A percentile compares a stretch with the other conserved stretches of the same genome.
These are phyloP conservation scores for Periconia sp. DNA, from an alignment of 2,329 filamentous ascomycete species.

Conservation along the genomic window DNA sequence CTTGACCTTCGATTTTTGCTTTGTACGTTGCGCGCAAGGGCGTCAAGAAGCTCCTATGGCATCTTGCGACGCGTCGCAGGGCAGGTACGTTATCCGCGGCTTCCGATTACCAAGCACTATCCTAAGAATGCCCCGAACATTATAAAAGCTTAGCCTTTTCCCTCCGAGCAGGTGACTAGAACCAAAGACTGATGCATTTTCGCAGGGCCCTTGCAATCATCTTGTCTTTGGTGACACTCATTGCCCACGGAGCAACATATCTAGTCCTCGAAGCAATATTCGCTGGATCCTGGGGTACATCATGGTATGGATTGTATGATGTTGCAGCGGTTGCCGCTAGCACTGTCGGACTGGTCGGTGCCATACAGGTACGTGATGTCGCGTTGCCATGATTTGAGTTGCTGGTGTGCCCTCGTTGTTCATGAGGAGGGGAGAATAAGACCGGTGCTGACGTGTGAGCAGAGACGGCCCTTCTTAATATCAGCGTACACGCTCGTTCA, in stretches of 20 bases:
- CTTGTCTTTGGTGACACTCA: conserved; percentile 34
- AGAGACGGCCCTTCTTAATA: conserved; percentile 31
- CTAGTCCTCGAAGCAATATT: conserved; percentile 34
- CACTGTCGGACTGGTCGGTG: conserved; percentile 51
- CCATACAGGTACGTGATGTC: conserved; percentile 46
- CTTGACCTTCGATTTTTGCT: background rate
- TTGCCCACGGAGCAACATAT: conserved; percentile 29
- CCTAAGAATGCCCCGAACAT: no score
- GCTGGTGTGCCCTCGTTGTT: no score
- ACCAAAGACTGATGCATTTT: background rate
- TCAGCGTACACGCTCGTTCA: conserved; percentile 35
- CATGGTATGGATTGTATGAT: conserved; percentile 46
- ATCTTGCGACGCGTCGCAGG: conserved; percentile 2
- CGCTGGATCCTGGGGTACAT: conserved; percentile 38
- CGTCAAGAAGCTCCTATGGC: no score
- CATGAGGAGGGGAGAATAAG: background rate
- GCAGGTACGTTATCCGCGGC: background rate
- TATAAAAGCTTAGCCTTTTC: background rate
- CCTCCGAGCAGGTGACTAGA: background rate
- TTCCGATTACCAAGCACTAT: no score
- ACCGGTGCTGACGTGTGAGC: conserved; percentile 18
- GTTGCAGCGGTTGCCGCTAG: conserved; percentile 48
- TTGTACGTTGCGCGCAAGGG: background rate
- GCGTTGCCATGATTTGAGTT: no score
- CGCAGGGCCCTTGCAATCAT: conserved; percentile 34